Evolutionary conservation across 345 rosid genomes (phyloP).

Genomic region (Passiflora organensis): DNA sequence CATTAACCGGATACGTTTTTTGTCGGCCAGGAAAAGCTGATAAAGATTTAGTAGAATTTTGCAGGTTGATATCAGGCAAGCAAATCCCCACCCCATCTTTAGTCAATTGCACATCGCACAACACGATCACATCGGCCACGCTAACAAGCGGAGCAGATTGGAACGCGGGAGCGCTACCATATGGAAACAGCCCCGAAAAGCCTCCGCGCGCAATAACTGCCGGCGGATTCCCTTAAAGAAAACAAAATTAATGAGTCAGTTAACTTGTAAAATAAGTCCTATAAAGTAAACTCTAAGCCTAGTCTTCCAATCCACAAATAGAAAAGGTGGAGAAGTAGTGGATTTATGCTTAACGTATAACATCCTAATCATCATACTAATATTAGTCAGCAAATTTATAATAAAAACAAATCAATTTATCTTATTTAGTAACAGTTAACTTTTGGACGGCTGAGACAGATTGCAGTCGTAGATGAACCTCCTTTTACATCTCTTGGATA

Average conservation of each 20-base stretch:
- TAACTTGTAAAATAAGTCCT: too few species aligned
- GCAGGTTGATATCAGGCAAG: conserved; percentile 50
- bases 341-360: too few species aligned
- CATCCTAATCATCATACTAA: too few species aligned
- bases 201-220: conserved; percentile 80
- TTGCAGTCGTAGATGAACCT: too few species aligned
- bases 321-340: too few species aligned
- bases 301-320: too few species aligned
- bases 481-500: too few species aligned
- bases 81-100: conserved; percentile 78
- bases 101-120: conserved; percentile 92
- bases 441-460: too few species aligned
- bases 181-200: conserved; percentile 77
- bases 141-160: conserved; percentile 28
- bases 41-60: conserved; percentile 38
- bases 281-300: too few species aligned
- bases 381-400: too few species aligned
- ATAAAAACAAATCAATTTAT: too few species aligned
- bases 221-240: conserved; percentile 49
- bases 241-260: background rate
- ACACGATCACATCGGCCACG: conserved; percentile 32
- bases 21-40: background rate
- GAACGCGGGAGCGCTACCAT: conserved; percentile 56
- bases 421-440: too few species aligned
- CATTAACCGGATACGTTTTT: conserved; percentile 48